These are phyloP conservation scores for Suillus occidentalis DNA, from an alignment of 768 basidiomycete genomes.

Conservation along the genomic window DNA sequence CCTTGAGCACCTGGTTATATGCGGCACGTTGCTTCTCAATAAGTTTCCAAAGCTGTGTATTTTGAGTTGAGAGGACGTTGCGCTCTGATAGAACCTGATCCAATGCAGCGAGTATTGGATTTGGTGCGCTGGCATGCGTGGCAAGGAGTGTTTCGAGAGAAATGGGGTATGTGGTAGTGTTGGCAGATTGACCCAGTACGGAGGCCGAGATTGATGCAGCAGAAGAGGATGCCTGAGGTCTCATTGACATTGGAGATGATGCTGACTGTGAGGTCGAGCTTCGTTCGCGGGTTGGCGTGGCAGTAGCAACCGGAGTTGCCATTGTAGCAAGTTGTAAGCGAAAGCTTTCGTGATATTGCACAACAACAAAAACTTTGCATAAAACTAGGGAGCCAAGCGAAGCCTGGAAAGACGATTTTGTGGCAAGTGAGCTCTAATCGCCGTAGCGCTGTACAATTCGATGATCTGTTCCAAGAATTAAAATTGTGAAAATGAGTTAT, in stretches of 20 bases:
- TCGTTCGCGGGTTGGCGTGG: constrained; percentile 25
- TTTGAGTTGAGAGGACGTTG: constrained; percentile 78
- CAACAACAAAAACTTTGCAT: constrained; percentile 1
- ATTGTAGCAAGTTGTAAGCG: neutral
- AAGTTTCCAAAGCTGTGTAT: constrained; percentile 91
- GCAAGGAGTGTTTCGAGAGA: constrained; percentile 56
- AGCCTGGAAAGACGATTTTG: neutral
- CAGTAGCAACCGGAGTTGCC: constrained; percentile 10
- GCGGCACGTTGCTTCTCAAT: constrained; percentile 88
- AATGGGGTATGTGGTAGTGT: constrained; percentile 34
- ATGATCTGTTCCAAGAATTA: neutral
- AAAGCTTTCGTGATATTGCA: neutral
- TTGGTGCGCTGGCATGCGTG: constrained; percentile 49
- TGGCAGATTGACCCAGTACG: constrained; percentile 29
- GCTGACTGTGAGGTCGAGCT: constrained; percentile 20
- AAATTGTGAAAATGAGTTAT: neutral
- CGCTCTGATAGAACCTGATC: constrained; percentile 79
- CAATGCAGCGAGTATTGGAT: constrained; percentile 61
- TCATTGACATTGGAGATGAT: constrained; percentile 31
- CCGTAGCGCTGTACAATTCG: neutral
- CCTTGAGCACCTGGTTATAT: constrained; percentile 79
- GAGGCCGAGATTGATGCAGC: constrained; percentile 28
- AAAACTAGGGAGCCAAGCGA: neutral
- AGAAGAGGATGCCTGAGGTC: constrained; percentile 33
- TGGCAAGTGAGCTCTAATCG: neutral